Conservation (phyloP, 2,329 filamentous ascomycete genomes). For the Madurella fahalii region DNA sequence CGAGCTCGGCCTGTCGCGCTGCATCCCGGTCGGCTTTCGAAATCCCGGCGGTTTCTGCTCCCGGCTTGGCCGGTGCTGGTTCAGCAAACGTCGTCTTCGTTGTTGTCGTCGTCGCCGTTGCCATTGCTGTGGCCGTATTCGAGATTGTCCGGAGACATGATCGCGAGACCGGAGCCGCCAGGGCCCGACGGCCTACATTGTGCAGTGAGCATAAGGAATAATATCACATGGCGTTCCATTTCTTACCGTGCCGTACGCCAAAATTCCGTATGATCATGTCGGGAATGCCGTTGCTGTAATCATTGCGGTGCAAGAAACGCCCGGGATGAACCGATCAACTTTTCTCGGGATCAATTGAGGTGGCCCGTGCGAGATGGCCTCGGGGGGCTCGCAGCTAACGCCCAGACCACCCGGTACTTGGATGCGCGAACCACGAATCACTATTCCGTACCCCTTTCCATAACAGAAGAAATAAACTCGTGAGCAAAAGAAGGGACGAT, state of each 20-base stretch:
- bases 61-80: neutral
- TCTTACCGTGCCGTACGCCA: constrained; percentile 51
- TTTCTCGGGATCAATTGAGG: constrained; percentile 21
- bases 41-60: neutral
- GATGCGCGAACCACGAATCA: no score
- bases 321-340: constrained; percentile 19
- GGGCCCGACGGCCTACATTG: constrained; percentile 48
- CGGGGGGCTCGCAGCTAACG: neutral
- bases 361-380: constrained; percentile 22
- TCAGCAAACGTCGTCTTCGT: constrained; percentile 24
- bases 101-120: constrained; percentile 27
- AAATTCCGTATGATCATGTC: constrained; percentile 55
- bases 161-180: constrained; percentile 43
- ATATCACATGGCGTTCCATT: neutral
- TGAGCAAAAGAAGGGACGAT: neutral
- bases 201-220: constrained; percentile 1
- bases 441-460: no score
- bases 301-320: constrained; percentile 10
- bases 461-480: no score
- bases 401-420: neutral
- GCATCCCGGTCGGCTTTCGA: constrained; percentile 17
- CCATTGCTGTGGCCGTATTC: constrained; percentile 28
- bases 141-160: constrained; percentile 39
- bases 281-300: constrained; percentile 26
- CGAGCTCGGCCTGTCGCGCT: constrained; percentile 25